Conservation (phyloP, 1,284 basidiomycete genomes). For the Marasmius tenuissimus region DNA sequence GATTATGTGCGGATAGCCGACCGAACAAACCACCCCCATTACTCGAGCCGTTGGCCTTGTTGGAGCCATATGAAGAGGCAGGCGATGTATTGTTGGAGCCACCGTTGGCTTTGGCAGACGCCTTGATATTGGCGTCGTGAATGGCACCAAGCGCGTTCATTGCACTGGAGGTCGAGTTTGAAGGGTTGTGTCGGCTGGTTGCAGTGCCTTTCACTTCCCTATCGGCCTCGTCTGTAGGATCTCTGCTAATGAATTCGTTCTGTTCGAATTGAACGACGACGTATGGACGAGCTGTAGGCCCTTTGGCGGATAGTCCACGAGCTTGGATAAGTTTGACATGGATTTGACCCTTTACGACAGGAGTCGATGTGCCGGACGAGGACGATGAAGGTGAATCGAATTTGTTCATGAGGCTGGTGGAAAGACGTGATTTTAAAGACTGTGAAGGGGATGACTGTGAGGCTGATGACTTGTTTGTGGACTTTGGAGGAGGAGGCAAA, state of each 20-base stretch:
- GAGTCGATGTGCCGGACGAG: constrained; percentile 24
- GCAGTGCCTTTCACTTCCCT: constrained; percentile 85
- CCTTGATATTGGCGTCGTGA: constrained; percentile 35
- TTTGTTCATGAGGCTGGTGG: constrained; percentile 16
- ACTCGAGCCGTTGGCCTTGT: constrained; percentile 1
- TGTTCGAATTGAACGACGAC: constrained; percentile 99
- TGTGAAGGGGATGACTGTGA: constrained; percentile 44
- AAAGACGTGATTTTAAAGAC: constrained; percentile 22
- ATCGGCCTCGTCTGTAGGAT: constrained; percentile 85
- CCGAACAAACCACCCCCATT: constrained; percentile 49
- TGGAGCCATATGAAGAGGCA: constrained; percentile 37
- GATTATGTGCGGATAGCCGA: constrained; percentile 77
- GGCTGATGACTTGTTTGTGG: constrained; percentile 35
- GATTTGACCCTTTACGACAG: constrained; percentile 75
- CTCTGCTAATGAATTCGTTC: constrained; percentile 95
- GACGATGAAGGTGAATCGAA: constrained; percentile 28
- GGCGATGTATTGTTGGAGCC: constrained; percentile 34
- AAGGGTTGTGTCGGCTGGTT: constrained; percentile 50
- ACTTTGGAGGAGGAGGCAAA: constrained; percentile 49
- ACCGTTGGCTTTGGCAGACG: constrained; percentile 10
- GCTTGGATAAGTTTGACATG: constrained; percentile 96
- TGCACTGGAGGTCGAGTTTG: constrained; percentile 60
- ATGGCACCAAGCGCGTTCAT: constrained; percentile 72
- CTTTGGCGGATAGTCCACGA: constrained; percentile 78
- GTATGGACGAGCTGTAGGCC: constrained; percentile 78